phyloP scores from a whole-genome alignment of 352 stramenopile genomes.

The Phytopythium boreale region DNA sequence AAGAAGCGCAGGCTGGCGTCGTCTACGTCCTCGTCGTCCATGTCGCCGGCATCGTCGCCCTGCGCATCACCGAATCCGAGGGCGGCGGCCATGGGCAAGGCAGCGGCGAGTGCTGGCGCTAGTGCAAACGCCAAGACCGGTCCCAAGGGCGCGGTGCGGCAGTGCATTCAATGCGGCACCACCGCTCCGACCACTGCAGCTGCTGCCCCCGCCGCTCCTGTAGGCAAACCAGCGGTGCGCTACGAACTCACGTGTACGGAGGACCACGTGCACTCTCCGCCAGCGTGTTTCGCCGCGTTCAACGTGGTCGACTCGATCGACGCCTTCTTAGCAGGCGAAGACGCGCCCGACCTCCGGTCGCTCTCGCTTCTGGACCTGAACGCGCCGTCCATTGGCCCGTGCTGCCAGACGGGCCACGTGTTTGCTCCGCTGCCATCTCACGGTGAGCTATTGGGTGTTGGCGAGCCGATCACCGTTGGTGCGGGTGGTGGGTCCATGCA shows the following conservation, averaged over 20 bases:
- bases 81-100: conserved; percentile 9
- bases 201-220: conserved; percentile 8
- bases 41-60: conserved; percentile 9
- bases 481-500: no score
- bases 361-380: conserved; percentile 23
- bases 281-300: conserved; percentile 45
- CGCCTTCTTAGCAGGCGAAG: conserved; percentile 28
- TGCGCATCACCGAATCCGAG: conserved; percentile 18
- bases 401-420: neutral
- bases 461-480: neutral
- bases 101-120: neutral
- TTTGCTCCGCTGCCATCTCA: neutral
- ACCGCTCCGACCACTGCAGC: conserved; percentile 6
- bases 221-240: conserved; percentile 15
- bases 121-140: neutral
- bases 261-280: conserved; percentile 54
- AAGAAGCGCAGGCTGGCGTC: conserved; percentile 28
- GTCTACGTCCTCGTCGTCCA: conserved; percentile 12
- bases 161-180: conserved; percentile 11
- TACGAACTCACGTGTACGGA: conserved; percentile 58
- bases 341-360: conserved; percentile 25
- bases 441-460: neutral
- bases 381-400: neutral
- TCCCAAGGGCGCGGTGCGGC: neutral
- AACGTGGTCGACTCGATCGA: conserved; percentile 36